These are phyloP conservation scores for Microbotryum silenes-acaulis DNA, from an alignment of 1,284 basidiomycete species.

Conservation along the genomic window DNA sequence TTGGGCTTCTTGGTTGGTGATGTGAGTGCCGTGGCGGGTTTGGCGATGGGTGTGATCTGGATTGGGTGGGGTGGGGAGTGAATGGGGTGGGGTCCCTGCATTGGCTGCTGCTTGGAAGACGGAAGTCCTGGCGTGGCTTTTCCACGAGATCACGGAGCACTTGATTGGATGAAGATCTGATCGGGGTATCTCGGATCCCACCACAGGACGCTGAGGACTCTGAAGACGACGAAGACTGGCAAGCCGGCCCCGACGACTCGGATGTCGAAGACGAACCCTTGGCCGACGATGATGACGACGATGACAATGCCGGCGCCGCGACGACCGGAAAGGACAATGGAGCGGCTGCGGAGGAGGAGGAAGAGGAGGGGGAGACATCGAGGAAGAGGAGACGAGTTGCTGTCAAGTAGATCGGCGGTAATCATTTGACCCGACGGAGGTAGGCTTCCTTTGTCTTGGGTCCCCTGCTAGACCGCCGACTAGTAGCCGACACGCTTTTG, in stretches of 20 bases:
- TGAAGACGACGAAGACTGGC: conserved; percentile 20
- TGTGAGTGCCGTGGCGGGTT: not conserved
- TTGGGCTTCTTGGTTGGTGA: conserved; percentile 25
- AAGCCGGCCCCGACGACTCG: not conserved
- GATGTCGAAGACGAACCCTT: not conserved
- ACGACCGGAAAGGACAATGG: conserved; percentile 2
- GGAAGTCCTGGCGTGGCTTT: not conserved
- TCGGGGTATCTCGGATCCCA: not conserved
- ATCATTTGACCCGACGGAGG: too few relatives aligned
- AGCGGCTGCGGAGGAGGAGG: conserved; percentile 12
- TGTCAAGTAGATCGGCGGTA: not conserved
- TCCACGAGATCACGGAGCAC: too few relatives aligned
- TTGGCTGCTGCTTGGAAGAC: not conserved
- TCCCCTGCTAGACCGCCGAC: not conserved
- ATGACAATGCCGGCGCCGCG: conserved; percentile 20
- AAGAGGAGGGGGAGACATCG: conserved; percentile 8
- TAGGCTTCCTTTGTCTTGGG: not conserved
- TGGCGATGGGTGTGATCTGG: too few relatives aligned
- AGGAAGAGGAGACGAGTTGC: conserved; percentile 25
- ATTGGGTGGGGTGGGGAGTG: too few relatives aligned
- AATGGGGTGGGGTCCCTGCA: not conserved
- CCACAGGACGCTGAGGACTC: conserved; percentile 14
- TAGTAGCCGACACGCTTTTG: not conserved
- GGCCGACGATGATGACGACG: conserved; percentile 21
- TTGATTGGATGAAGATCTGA: too few relatives aligned